Base-by-base conservation (phyloP, 768 basidiomycete species). In the Dioszegia aurantiaca region DNA sequence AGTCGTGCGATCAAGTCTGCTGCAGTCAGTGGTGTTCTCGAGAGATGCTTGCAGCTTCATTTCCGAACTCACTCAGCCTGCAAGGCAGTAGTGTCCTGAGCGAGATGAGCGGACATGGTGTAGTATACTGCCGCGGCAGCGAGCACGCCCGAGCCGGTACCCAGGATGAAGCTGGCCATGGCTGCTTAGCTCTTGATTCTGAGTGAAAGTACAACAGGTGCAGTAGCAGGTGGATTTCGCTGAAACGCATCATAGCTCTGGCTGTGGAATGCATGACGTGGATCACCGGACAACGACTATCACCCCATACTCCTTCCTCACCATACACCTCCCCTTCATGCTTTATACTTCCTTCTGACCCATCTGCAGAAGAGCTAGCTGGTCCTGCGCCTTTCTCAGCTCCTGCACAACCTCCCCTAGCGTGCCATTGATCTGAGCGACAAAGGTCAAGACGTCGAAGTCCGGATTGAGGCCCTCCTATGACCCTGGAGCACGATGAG, bases 61-160 rank as follows among this genome's bases (percentile, higher is more conserved):
- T n/a, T n/a, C n/a, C n/a, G n/a, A 10, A 72, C 70, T 69, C 54
- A 72, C 70, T 72, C 68, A n/a, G 58, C 56, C 33, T 58, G 55
- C 2, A 69, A 40, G 14, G 57, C 53, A 17, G 65, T 58, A 1
- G 67, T 67, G 4, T 55, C 48, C 26, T 60, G 55, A 6, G 41
- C 31, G 33, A 72, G 27, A 21, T 59, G 61, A 12, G 63, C 67
- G 12, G 70, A 69, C 14, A 72, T 53, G 23, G 68, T 68, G 46
- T 72, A 72, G 43, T 69, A 72, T 28, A 72, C 70, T 37, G 63
- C 63, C 12, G 64, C 70, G 16, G 65, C 61, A 19, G 70, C 67
- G 9, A 66, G 40, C 8, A 72, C 60, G 39, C 70, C 70, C 9
- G 62, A 57, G 21, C 65, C 70, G 30, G 70, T 72, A 11, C 70